Base-by-base conservation (phyloP, 805 yeast genomes). In the Candida coquimbonensis region DNA sequence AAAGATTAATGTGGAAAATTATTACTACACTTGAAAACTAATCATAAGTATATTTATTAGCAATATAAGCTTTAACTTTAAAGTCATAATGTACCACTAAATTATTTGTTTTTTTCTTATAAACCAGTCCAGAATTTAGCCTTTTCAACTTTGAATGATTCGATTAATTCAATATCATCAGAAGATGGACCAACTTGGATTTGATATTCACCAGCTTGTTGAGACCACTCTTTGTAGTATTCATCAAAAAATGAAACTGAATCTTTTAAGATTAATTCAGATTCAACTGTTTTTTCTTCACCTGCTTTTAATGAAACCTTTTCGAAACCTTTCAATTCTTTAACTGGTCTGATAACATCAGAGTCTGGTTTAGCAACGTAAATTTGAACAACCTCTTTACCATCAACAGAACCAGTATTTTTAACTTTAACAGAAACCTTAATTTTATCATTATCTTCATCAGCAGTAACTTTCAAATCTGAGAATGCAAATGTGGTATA, bases 251-350 rank as follows among this genome's bases (percentile, higher is more conserved):
- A 79, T 0, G 82, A 75, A 13, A 75, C 67, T 1, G 74, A 65
- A 46, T 78, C 77, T 48, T 72, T 73, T 46, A 73, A 41, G 1
- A 70, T 63, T 26, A 75, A 51, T 4, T 48, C 49, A 34, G 77
- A 52, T 3, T 51, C 48, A 17, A 72, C 74, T 1, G 55, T 52
- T 38, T 60, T 57, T 6, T 66, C 48, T 48, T 70, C 72, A 9
- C 79, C 80, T 3, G 78, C 62, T 38, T 62, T 50, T 45, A 80
- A 54, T 34, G 45, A 54, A 4, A 74, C 71, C 61, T 81, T 80
- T 11, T 63, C 70, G 56, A 77, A 80, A 14, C 74, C 82, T 57
- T 76, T 79, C 56, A 80, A 68, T 55, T 80, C 85, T 60, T 80
- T 80, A 21, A 68, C 54, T 4, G 86, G 81, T 55, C 85, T 71